Conservation (phyloP, 1,139 yeast genomes). For the Pichia sp. region DNA sequence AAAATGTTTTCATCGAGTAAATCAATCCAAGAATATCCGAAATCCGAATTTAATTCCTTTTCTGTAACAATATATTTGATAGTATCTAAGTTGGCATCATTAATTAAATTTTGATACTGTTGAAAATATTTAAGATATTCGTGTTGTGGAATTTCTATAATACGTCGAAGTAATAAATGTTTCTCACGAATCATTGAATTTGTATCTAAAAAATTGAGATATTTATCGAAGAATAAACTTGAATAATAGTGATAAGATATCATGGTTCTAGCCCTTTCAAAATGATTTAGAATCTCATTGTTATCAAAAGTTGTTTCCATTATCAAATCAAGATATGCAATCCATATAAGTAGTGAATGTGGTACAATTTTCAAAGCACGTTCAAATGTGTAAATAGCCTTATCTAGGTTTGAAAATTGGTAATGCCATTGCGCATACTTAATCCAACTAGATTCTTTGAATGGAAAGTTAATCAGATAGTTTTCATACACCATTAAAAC, state of each 20-base stretch:
- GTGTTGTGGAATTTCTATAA: conserved; percentile 68
- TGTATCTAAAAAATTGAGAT: conserved; percentile 30
- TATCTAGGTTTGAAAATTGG: conserved; percentile 47
- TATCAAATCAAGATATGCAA: conserved; percentile 51
- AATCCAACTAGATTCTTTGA: conserved; percentile 72
- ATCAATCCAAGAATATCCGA: conserved; percentile 28
- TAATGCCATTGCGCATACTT: conserved; percentile 65
- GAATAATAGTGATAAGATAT: conserved; percentile 72
- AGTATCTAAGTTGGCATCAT: conserved; percentile 30
- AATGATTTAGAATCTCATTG: conserved; percentile 35
- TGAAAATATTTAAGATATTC: conserved; percentile 61
- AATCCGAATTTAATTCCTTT: conserved; percentile 24
- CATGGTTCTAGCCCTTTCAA: conserved; percentile 52
- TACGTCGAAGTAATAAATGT: conserved; percentile 46
- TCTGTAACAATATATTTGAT: conserved; percentile 23
- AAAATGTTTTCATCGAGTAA: conserved; percentile 19
- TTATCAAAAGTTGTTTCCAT: conserved; percentile 35
- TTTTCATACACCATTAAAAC: conserved; percentile 47
- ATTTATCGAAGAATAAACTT: conserved; percentile 69
- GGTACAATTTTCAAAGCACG: conserved; percentile 47
- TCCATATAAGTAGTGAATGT: conserved; percentile 67
- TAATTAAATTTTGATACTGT: conserved; percentile 37
- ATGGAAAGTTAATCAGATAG: conserved; percentile 58
- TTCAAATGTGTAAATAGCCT: conserved; percentile 45
- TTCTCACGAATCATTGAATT: conserved; percentile 28